Base-by-base conservation (phyloP, 805 yeast genomes). In the Yarrowia osloensis region DNA sequence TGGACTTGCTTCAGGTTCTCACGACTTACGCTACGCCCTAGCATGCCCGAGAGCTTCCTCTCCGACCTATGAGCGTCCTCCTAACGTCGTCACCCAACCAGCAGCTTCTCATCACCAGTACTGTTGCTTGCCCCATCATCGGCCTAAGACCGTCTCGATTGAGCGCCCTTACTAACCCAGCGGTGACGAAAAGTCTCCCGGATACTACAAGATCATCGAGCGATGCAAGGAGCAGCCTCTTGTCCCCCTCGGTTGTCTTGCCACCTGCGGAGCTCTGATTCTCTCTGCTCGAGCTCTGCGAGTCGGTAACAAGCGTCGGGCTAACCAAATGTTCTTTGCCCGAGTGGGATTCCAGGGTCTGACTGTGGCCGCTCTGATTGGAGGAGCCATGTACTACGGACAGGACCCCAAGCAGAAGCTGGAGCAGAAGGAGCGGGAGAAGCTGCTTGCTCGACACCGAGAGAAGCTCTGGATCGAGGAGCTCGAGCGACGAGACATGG, bases 261-360 rank as follows among this genome's bases (percentile, higher is more conserved):
- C 88, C 55, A 93, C 98, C 2, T 84, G 89, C 9, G 90, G 87
- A 3, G 97, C 97, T 0, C 90, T 93, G 35, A 78, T 84, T 0
- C 79, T 92, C 70, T 96, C 97, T 2, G 92, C 91, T 3, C 83
- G 84, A 70, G 89, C 93, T 26, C 81, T 92, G 69, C 83, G 88
- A 71, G 79, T 81, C 33, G 97, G 97, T 28, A 86, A 91, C 71
- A 84, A 87, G 69, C 79, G 81, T 50, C 86, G 85, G 66, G 96
- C 97, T 0, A 97, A 93, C 78, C 84, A 84, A 59, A 92, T 90
- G 86, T 93, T 91, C 81, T 83, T 94, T 72, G 90, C 91, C 86
- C 88, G 98, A 81, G 94, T 93, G 54, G 95, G 85, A 0, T 82
- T 91, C 72, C 98, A 93, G 78, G 91, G 89, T 4, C 84, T 88